Conservation (phyloP, 108 stramenopile genomes). For the Pinguiococcus pyrenoidosus region DNA sequence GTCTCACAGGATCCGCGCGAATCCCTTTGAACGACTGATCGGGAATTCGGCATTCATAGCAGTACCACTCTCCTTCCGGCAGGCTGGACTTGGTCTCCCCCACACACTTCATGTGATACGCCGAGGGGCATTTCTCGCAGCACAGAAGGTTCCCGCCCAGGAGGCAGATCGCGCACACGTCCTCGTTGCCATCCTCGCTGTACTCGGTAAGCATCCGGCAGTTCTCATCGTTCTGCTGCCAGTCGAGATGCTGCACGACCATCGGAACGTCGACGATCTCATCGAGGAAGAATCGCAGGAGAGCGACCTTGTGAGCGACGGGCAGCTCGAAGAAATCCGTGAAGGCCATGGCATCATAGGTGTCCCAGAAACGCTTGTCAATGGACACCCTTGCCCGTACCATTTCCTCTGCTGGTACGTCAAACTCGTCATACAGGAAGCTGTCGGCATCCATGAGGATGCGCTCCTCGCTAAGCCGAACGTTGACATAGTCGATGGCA, state of each 20-base stretch:
- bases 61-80: too few species aligned
- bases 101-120: slow-evolving; percentile 14
- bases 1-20: too few species aligned
- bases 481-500: background rate
- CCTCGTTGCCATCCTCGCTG: slow-evolving; percentile 8
- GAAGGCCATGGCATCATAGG: background rate
- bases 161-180: slow-evolving; percentile 18
- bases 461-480: background rate
- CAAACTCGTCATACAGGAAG: background rate
- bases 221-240: slow-evolving; percentile 15
- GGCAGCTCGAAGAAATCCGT: slow-evolving; percentile 16
- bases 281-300: slow-evolving; percentile 11
- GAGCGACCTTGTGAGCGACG: slow-evolving; percentile 8
- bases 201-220: slow-evolving; percentile 6
- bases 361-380: too few species aligned
- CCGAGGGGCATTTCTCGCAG: slow-evolving; percentile 17
- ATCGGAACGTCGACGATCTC: slow-evolving; percentile 4
- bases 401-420: too few species aligned
- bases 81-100: too few species aligned
- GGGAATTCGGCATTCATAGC: too few species aligned
- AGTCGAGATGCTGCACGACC: background rate
- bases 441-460: background rate
- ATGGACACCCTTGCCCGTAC: too few species aligned
- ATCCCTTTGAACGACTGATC: too few species aligned
- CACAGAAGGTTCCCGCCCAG: slow-evolving; percentile 12